These are phyloP conservation scores for Spiraea crenata DNA, from an alignment of 331 rosid species.

Conservation along the genomic window DNA sequence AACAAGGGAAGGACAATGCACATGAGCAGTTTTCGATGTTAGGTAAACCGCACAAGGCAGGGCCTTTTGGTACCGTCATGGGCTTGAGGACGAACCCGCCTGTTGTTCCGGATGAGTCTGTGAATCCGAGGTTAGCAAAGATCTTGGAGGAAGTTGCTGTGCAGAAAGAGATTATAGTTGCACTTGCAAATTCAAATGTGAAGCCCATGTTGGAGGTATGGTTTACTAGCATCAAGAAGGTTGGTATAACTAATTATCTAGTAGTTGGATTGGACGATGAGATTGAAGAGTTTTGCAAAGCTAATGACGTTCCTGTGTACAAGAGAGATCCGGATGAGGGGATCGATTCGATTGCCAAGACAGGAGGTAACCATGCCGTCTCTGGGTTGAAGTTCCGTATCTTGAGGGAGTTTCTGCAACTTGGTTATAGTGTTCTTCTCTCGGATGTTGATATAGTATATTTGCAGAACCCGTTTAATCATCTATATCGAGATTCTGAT, in stretches of 20 bases:
- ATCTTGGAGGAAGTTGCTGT: conserved; percentile 69
- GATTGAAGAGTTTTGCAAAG: conserved; percentile 52
- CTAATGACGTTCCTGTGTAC: conserved; percentile 66
- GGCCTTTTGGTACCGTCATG: conserved; percentile 83
- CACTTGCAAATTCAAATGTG: conserved; percentile 79
- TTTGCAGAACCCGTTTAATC: conserved; percentile 85
- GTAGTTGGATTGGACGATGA: conserved; percentile 73
- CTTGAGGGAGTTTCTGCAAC: conserved; percentile 79
- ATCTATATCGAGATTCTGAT: conserved; percentile 80
- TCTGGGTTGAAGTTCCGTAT: conserved; percentile 75
- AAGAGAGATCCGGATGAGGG: conserved; percentile 74
- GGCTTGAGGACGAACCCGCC: conserved; percentile 83
- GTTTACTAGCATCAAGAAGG: conserved; percentile 70
- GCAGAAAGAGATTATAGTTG: conserved; percentile 65
- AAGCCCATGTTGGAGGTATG: conserved; percentile 74
- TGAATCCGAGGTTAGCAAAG: conserved; percentile 74
- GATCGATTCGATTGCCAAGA: conserved; percentile 59
- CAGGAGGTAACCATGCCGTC: conserved; percentile 77
- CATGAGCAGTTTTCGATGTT: conserved; percentile 64
- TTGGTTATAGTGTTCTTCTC: conserved; percentile 81
- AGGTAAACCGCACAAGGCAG: conserved; percentile 62
- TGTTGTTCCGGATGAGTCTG: conserved; percentile 76
- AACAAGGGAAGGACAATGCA: conserved; percentile 66
- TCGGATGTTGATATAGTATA: conserved; percentile 85
- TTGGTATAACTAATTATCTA: conserved; percentile 67